These are phyloP conservation scores for Cerioporus squamosus DNA, from an alignment of 1,284 basidiomycete species.

Conservation along the genomic window DNA sequence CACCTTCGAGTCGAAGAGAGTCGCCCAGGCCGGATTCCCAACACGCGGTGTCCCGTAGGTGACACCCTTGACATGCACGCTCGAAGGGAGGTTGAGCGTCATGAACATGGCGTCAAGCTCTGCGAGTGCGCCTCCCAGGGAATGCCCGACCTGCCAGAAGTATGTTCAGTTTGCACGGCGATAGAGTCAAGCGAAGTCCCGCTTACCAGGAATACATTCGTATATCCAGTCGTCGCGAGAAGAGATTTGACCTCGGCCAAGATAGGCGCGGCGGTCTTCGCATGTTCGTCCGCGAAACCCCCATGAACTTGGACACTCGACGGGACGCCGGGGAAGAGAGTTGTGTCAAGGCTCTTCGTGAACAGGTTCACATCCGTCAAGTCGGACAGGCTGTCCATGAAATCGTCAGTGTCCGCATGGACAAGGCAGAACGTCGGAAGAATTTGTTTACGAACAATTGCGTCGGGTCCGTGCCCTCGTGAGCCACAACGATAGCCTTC, in stretches of 20 bases:
- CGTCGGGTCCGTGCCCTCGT: constrained; percentile 57
- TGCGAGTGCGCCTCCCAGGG: constrained; percentile 44
- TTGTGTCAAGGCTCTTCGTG: constrained; percentile 37
- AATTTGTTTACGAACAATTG: constrained; percentile 37
- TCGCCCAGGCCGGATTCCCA: constrained; percentile 38
- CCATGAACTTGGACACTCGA: constrained; percentile 45
- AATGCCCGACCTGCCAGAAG: constrained; percentile 40
- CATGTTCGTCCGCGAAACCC: constrained; percentile 55
- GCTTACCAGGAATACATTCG: constrained; percentile 40
- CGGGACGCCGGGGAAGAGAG: constrained; percentile 53
- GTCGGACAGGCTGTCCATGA: constrained; percentile 40
- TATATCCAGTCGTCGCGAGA: constrained; percentile 37
- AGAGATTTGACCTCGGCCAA: constrained; percentile 41
- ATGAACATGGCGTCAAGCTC: constrained; percentile 44
- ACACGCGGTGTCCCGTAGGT: constrained; percentile 46
- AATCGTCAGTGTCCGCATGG: background rate
- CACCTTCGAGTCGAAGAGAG: constrained; percentile 36
- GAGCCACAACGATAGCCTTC: constrained; percentile 51
- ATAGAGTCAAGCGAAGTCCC: background rate
- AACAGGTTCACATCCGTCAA: constrained; percentile 51
- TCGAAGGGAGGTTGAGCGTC: constrained; percentile 39
- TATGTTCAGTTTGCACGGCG: background rate
- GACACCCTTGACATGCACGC: constrained; percentile 39
- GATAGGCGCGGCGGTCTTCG: constrained; percentile 41
- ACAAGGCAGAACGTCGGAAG: background rate